Evolutionary conservation across 2,329 filamentous ascomycete genomes (phyloP), one percentile per base, ranked within the genome.

Genomic region (Clarireedia hainanense): DNA sequence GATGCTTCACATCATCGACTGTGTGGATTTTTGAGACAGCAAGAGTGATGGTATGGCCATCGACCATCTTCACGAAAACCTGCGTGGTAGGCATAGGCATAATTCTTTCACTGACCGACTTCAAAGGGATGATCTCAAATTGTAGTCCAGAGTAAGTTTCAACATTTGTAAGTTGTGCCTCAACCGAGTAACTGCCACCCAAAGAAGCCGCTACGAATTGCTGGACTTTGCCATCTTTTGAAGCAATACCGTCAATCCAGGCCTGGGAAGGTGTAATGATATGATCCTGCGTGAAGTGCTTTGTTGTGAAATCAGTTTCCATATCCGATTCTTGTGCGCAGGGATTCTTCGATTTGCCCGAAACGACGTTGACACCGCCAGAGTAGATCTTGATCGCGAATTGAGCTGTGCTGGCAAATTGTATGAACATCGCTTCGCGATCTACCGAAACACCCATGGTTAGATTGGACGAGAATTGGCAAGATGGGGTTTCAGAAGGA

Each of bases 41-140:
- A 27, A 85, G 66, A 2, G 81, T 84, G 61, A 85, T 84, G 0
- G 81, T 85, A 76, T 84, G 84, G 27, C 83, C 83, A 1, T 81
- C 85, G 51, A 85, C 68, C 2, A 80, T 85, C 75, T 83, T 87
- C 64, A 85, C 83, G 62, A 86, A 85, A 59, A 85, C 84, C 58
- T 85, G 79, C 84, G 87, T 88, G 5, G 47, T 49, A 20, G 47
- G 47, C 0, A 5, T 9, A 34, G 47, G 42, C 20, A 45, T 34
- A 34, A 12, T 3, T 12, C 30, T 4, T 15, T 7, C 47, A 37
- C 5, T 5, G 2, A 5, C 6, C 2, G 5, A 27, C 42, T 37
- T 50, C 2, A 39, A n/a, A 4, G 57, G 53, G 6, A 47, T 54
- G 9, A 54, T 48, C 26, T 50, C 49, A 6, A 58, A 34, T 27